Percentiles rank a stretch among this genome's conserved stretches.
Conservation (phyloP, 345 rosid genomes). For the Camelina hispida region DNA sequence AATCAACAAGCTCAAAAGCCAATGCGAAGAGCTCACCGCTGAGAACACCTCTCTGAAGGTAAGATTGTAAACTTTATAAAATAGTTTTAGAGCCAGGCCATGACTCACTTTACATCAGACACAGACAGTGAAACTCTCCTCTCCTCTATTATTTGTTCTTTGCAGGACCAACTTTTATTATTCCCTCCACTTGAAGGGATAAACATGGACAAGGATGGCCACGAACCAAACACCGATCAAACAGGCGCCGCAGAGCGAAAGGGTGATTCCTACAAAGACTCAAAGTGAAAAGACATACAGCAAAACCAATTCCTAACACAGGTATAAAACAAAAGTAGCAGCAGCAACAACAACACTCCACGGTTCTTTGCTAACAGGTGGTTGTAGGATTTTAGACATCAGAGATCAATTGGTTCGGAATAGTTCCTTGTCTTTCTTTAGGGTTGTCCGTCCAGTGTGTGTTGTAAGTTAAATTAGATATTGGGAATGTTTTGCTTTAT, state of each 20-base stretch:
- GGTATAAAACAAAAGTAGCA: constrained; percentile 31
- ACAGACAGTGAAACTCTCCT: background rate
- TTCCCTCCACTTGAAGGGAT: constrained; percentile 58
- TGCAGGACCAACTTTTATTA: constrained; percentile 80
- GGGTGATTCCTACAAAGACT: constrained; percentile 43
- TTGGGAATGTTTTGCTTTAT: constrained; percentile 22
- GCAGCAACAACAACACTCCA: constrained; percentile 28
- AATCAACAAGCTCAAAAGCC: constrained; percentile 71
- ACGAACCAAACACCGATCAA: constrained; percentile 47
- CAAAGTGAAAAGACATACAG: constrained; percentile 27
- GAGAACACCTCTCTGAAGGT: constrained; percentile 87
- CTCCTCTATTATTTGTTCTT: constrained; percentile 22
- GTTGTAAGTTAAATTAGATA: constrained; percentile 11
- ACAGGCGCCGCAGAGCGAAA: constrained; percentile 47
- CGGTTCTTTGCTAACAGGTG: constrained; percentile 36
- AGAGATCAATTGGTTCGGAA: constrained; percentile 34
- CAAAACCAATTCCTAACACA: constrained; percentile 40
- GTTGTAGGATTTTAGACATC: constrained; percentile 37
- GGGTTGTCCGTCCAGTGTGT: constrained; percentile 3
- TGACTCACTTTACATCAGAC: constrained; percentile 5
- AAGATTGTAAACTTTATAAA: background rate
- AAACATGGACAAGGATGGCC: constrained; percentile 54
- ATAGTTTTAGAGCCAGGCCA: background rate
- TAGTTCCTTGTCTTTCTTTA: constrained; percentile 20
- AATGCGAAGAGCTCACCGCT: constrained; percentile 74